A percentile compares a stretch with the other conserved stretches of the same genome.
These are phyloP conservation scores for Alternaria sp. DNA, from an alignment of 2,329 filamentous ascomycete genomes.

Conservation along the genomic window DNA sequence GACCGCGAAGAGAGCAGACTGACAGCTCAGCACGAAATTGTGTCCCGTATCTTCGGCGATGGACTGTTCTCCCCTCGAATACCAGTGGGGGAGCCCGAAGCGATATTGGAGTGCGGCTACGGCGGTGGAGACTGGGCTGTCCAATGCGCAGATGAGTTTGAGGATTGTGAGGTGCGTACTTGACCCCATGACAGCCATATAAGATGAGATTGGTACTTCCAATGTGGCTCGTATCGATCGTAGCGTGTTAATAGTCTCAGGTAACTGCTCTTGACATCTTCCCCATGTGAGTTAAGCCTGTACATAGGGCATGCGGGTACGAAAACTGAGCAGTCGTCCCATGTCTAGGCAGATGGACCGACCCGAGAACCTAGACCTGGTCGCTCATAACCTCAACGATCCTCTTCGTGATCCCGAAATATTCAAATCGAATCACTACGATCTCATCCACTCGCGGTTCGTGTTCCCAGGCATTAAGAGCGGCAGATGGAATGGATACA, in stretches of 20 bases:
- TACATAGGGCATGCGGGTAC: neutral
- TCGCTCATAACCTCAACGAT: conserved; percentile 49
- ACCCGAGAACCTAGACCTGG: conserved; percentile 46
- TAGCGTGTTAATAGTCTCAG: conserved; percentile 30
- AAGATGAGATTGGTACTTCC: neutral
- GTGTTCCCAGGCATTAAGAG: conserved; percentile 74
- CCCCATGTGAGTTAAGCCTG: conserved; percentile 23
- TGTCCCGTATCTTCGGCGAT: conserved; percentile 40
- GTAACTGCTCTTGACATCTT: conserved; percentile 49
- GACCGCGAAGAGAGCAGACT: conserved; percentile 49
- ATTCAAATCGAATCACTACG: conserved; percentile 74
- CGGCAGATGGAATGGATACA: conserved; percentile 75
- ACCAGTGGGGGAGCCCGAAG: conserved; percentile 31
- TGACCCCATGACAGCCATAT: neutral
- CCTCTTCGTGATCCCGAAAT: conserved; percentile 43
- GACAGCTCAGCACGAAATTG: conserved; percentile 41
- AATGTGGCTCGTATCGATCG: neutral
- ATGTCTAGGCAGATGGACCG: conserved; percentile 36
- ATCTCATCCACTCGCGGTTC: conserved; percentile 81
- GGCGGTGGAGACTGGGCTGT: conserved; percentile 48
- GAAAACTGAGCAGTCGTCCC: neutral
- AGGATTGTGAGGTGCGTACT: conserved; percentile 45
- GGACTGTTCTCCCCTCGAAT: conserved; percentile 39
- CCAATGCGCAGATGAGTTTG: conserved; percentile 46
- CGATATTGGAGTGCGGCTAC: conserved; percentile 50